Conservation (phyloP, 2,329 filamentous ascomycete species). For the Beauveria caledonica region DNA sequence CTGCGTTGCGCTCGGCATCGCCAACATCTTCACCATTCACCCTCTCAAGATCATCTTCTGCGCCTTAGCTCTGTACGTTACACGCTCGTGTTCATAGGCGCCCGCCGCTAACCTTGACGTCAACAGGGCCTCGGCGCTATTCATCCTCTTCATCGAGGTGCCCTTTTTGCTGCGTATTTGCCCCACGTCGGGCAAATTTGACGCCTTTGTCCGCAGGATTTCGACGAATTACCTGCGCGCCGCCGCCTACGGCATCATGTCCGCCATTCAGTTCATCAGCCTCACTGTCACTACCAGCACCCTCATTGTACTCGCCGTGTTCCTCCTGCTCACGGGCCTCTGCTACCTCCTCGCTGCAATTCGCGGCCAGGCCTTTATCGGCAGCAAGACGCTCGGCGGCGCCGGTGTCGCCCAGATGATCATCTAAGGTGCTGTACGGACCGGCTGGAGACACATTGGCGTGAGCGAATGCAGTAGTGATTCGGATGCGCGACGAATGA, state of each 20-base stretch:
- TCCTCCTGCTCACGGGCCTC: conserved; percentile 65
- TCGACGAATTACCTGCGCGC: conserved; percentile 97
- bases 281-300: conserved; percentile 56
- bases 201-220: conserved; percentile 81
- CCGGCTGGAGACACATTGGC: background rate
- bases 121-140: conserved; percentile 55
- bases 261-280: conserved; percentile 75
- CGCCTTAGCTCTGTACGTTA: conserved; percentile 45
- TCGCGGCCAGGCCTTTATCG: conserved; percentile 79
- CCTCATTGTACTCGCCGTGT: conserved; percentile 77
- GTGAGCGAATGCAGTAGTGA: background rate
- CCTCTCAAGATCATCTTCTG: conserved; percentile 42
- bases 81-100: background rate
- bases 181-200: conserved; percentile 85
- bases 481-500: background rate
- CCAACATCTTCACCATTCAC: conserved; percentile 54
- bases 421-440: conserved; percentile 46
- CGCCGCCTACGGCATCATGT: conserved; percentile 75
- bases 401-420: conserved; percentile 96
- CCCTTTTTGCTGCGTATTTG: conserved; percentile 95
- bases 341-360: conserved; percentile 77
- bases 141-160: conserved; percentile 82
- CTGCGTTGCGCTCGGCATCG: conserved; percentile 60
- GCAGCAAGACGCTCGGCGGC: conserved; percentile 66
- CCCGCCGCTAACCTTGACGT: background rate